phyloP scores from a whole-genome alignment of 176 grass and related monocot genomes.

The Cenchrus fungigraminus region DNA sequence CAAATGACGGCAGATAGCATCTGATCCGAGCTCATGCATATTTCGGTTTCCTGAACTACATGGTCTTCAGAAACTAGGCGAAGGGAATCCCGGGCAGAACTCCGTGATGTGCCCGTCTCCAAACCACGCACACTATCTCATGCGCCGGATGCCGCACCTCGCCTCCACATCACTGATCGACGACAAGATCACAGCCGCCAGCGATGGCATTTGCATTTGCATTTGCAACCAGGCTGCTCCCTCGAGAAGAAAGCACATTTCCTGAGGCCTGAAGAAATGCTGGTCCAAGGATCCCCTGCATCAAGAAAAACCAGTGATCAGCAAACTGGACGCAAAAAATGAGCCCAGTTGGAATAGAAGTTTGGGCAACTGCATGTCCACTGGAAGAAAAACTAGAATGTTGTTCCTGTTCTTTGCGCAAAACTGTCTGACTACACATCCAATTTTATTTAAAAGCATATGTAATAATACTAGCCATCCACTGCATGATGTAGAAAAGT shows the following conservation, averaged over 20 bases:
- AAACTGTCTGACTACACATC: not conserved
- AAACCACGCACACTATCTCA: not conserved
- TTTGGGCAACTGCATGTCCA: not conserved
- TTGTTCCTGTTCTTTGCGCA: not conserved
- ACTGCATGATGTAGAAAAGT: not conserved
- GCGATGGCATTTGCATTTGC: not conserved
- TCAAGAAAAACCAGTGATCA: constrained; percentile 30
- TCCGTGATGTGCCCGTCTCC: no score
- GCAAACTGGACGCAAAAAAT: not conserved
- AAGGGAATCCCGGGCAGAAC: no score
- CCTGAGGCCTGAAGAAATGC: constrained; percentile 50
- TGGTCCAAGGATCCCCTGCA: constrained; percentile 54
- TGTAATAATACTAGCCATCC: not conserved
- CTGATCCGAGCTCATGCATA: no score
- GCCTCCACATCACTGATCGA: constrained; percentile 52
- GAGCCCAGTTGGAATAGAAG: not conserved
- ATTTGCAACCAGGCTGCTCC: not conserved
- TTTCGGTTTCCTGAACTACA: no score
- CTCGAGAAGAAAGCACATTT: constrained; percentile 42
- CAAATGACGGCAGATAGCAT: no score
- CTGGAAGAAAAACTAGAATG: not conserved
- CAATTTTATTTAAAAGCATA: constrained; percentile 15
- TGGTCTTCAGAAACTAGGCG: no score
- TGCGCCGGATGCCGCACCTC: not conserved
- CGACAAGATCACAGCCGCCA: not conserved